These are phyloP conservation scores for Bolboschoenoplectus hybrid DNA, from an alignment of 202 grass and related monocot genomes.

Conservation along the genomic window DNA sequence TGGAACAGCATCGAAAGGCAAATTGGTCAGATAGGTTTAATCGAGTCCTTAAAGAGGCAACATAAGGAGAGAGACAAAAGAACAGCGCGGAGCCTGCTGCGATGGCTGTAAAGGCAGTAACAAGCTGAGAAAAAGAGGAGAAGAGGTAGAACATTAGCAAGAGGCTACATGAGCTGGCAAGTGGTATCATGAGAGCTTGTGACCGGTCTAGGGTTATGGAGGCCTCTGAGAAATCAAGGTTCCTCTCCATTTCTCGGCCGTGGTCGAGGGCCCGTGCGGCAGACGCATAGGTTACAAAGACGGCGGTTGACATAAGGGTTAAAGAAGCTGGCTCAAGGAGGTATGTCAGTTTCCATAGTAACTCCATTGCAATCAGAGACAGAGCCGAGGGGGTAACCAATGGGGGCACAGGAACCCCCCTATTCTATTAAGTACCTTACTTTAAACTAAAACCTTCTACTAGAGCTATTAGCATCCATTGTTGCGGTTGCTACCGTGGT, in stretches of 20 bases:
- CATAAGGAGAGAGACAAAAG: slow-evolving; percentile 73
- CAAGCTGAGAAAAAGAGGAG: slow-evolving; percentile 82
- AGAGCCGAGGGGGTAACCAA: neutral
- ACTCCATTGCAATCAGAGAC: slow-evolving; percentile 54
- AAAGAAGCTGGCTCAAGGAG: slow-evolving; percentile 88
- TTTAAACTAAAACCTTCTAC: neutral
- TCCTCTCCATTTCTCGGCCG: slow-evolving; percentile 87
- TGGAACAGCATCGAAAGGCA: slow-evolving; percentile 74
- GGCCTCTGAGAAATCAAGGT: slow-evolving; percentile 91
- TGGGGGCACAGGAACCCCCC: neutral
- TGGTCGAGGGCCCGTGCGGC: slow-evolving; percentile 78
- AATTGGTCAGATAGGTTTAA: slow-evolving; percentile 62
- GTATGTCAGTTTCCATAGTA: slow-evolving; percentile 75
- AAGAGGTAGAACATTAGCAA: slow-evolving; percentile 94
- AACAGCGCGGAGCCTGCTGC: slow-evolving; percentile 79
- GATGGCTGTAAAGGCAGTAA: slow-evolving; percentile 72
- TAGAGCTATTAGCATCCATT: neutral
- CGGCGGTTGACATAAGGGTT: slow-evolving; percentile 65
- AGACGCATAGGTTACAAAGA: slow-evolving; percentile 79
- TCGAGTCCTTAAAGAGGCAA: slow-evolving; percentile 50
- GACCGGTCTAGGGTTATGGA: slow-evolving; percentile 85
- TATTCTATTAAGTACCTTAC: neutral
- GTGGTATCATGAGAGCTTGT: slow-evolving; percentile 83
- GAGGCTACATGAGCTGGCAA: slow-evolving; percentile 85
- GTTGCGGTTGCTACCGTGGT: neutral